Base-by-base conservation (phyloP, 2,329 filamentous ascomycete species). In the Pyrenochaeta sp. region DNA sequence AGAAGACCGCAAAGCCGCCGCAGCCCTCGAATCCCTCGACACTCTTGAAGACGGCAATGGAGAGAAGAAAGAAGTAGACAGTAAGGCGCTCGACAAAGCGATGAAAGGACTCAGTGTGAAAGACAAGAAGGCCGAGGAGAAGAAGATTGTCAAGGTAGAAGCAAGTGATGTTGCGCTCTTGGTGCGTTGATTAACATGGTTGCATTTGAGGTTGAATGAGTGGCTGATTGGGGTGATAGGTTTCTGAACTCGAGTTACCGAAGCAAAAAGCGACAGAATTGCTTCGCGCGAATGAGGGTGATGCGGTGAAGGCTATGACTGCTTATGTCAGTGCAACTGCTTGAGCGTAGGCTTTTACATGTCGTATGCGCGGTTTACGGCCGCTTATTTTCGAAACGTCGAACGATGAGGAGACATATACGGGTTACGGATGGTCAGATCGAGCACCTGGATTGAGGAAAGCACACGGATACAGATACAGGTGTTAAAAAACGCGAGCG, bases 1-100 rank as follows among this genome's bases (percentile, higher is more conserved):
- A 72, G 90, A 92, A 78, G 90, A 92, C 79, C 88, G 90, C 78
- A 92, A 92, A 78, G 89, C 90, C 45, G 89, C 89, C 40, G 88
- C 88, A 6, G 91, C 90, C 30, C 86, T 93, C 58, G 90, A 89
- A 47, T 86, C 84, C 60, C 87, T 93, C 65, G 90, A 92, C 73
- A 75, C 78, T 37, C 81, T 80, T 56, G 80, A 81, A 54, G 82
- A 83, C 47, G 82, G 85, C 30, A 72, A 77, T 19, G 72, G 78
- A 2, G 77, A 80, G 46, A 83, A 85, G 70, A 84, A 86, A 61
- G 82, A 88, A 61, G 86, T 91, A 66, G 90, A 93, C 74, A 81
- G 86, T 51, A 89, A 89, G 59, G 91, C 90, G 63, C 84, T 91
- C 50, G 87, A 82, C 69, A 88, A 91, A 73, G 91, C 90, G 27